Evolutionary conservation across 2,329 filamentous ascomycete species (phyloP).

Genomic region (Paraphoma chrysanthemicola): DNA sequence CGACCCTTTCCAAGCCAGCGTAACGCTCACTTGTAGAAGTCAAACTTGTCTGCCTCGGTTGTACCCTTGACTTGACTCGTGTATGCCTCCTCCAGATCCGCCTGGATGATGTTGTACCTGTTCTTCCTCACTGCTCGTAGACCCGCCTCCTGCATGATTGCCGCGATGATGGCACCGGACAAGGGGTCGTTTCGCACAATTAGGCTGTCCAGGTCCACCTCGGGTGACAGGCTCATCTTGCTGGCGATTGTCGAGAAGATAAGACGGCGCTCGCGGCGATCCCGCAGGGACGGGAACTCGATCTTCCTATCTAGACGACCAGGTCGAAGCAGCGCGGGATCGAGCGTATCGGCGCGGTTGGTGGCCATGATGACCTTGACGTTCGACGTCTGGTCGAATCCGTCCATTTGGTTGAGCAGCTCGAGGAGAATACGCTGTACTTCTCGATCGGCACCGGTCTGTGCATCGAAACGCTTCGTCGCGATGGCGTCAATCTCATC

Average conservation of each 20-base stretch:
- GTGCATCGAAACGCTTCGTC: conserved; percentile 98
- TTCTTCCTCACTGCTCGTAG: conserved; percentile 95
- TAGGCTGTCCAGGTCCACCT: conserved; percentile 93
- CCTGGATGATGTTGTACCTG: conserved; percentile 98
- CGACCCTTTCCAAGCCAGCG: not conserved
- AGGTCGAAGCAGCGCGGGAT: conserved; percentile 91
- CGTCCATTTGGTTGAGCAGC: conserved; percentile 99
- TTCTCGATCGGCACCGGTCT: conserved; percentile 96
- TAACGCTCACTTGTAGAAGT: conserved; percentile 61
- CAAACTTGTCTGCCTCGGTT: conserved; percentile 76
- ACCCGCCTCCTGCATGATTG: conserved; percentile 99
- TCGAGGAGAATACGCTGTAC: conserved; percentile 98
- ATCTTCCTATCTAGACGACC: conserved; percentile 98
- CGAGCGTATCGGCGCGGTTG: conserved; percentile 95
- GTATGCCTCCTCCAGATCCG: conserved; percentile 95
- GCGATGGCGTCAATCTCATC: conserved; percentile 99
- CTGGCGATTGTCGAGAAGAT: conserved; percentile 97
- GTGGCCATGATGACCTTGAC: conserved; percentile 99
- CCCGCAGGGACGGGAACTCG: conserved; percentile 93
- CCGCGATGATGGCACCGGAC: conserved; percentile 93
- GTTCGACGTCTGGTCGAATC: conserved; percentile 98
- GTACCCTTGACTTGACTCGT: conserved; percentile 92
- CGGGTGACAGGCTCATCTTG: conserved; percentile 96
- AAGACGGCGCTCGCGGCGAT: conserved; percentile 90
- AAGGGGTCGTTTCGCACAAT: conserved; percentile 97